phyloP scores from a whole-genome alignment of 1,139 yeast genomes.

The Eremothecium gossypii region DNA sequence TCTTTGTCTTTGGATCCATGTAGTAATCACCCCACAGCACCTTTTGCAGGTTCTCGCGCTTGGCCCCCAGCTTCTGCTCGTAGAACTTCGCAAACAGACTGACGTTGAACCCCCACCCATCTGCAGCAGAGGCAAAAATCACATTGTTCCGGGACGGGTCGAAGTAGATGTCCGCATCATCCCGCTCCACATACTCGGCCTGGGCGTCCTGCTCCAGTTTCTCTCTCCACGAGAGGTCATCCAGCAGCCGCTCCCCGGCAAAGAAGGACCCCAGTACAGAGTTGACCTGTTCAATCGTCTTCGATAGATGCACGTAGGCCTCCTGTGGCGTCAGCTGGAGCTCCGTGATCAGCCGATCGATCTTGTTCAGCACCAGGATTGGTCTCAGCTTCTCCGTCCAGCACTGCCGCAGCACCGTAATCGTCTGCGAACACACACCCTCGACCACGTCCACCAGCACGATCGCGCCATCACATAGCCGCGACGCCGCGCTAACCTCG shows the following conservation, averaged over 20 bases:
- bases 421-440: conserved; percentile 96
- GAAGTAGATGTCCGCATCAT: conserved; percentile 80
- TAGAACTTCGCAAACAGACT: conserved; percentile 83
- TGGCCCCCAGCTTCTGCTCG: conserved; percentile 77
- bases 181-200: conserved; percentile 61
- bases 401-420: conserved; percentile 87
- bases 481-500: conserved; percentile 91
- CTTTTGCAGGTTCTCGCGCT: conserved; percentile 66
- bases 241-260: conserved; percentile 91
- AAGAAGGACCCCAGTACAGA: conserved; percentile 90
- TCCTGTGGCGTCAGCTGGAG: conserved; percentile 75
- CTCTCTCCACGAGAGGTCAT: conserved; percentile 78
- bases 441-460: conserved; percentile 94
- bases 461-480: conserved; percentile 94
- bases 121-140: conserved; percentile 87
- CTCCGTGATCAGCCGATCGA: conserved; percentile 79
- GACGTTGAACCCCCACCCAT: conserved; percentile 96
- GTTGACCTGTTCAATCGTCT: conserved; percentile 84
- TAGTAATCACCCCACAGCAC: conserved; percentile 96
- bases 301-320: conserved; percentile 71
- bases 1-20: conserved; percentile 82
- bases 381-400: conserved; percentile 93
- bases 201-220: conserved; percentile 39
- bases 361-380: conserved; percentile 81
- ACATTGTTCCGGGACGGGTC: conserved; percentile 88